phyloP scores from a whole-genome alignment of 2,329 filamentous ascomycete species.

The Ilyonectria sp. region DNA sequence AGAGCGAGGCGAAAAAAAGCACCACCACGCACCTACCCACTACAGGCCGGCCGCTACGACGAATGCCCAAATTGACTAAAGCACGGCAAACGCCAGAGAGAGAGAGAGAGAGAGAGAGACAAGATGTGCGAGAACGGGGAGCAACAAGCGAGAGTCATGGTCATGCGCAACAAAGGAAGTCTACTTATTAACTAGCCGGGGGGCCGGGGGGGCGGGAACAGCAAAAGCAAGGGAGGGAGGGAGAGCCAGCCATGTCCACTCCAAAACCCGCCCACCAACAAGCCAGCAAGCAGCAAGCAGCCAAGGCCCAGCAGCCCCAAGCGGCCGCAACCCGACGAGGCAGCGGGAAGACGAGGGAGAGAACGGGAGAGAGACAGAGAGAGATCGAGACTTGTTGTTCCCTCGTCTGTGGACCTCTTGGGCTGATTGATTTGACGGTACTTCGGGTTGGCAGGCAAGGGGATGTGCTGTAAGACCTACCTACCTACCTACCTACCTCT shows the following conservation, averaged over 20 bases:
- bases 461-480: too few species aligned
- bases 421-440: too few species aligned
- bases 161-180: slow-evolving; percentile 20
- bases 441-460: too few species aligned
- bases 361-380: neutral
- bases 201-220: neutral
- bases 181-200: neutral
- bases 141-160: slow-evolving; percentile 9
- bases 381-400: too few species aligned
- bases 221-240: neutral
- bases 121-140: neutral
- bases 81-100: slow-evolving; percentile 6
- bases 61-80: neutral
- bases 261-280: neutral
- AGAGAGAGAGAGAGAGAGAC: slow-evolving; percentile 1
- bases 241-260: neutral
- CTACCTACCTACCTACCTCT: too few species aligned
- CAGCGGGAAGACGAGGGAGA: neutral
- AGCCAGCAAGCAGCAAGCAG: neutral
- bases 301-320: neutral
- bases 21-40: neutral
- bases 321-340: neutral
- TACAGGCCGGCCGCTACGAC: neutral
- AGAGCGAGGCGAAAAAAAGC: slow-evolving; percentile 1
- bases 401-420: too few species aligned